A percentile compares a stretch with the other conserved stretches of the same genome.
These are phyloP conservation scores for Symbiodinium natans DNA, from an alignment of 73 alveolate species.

Conservation along the genomic window DNA sequence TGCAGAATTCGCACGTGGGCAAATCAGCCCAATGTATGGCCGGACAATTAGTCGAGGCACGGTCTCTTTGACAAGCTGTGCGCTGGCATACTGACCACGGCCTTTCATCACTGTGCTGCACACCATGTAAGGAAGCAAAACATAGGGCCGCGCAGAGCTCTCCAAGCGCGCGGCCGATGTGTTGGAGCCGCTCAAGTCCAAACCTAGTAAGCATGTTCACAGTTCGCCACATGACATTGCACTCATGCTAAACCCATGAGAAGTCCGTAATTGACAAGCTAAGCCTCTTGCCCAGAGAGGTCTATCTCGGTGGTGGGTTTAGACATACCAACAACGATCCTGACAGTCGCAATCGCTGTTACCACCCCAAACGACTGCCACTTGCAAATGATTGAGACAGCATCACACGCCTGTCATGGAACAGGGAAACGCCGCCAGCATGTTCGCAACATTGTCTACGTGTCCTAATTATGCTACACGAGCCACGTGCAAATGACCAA, in stretches of 20 bases:
- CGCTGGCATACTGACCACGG: conserved; percentile 94
- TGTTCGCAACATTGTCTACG: background rate
- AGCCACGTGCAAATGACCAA: too few species aligned
- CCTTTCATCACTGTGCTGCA: background rate
- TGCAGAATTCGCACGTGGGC: background rate
- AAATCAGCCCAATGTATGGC: background rate
- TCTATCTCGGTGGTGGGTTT: conserved; percentile 74
- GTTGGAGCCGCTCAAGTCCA: conserved; percentile 77
- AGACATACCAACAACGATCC: conserved; percentile 17
- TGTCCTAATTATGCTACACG: too few species aligned
- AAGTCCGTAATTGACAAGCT: background rate
- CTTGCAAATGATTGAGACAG: too few species aligned
- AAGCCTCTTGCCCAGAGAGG: conserved; percentile 52
- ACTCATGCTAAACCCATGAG: background rate
- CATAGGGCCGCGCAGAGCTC: background rate
- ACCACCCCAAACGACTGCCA: too few species aligned
- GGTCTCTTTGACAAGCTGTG: conserved; percentile 70
- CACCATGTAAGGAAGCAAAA: background rate
- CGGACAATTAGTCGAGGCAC: background rate
- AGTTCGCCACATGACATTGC: too few species aligned
- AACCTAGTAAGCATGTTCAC: background rate
- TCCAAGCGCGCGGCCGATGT: conserved; percentile 50
- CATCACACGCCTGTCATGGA: background rate
- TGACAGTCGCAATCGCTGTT: too few species aligned
- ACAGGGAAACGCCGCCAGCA: background rate